Evolutionary conservation across 306 rosid species (phyloP).

Genomic region (Nissolia schottii): DNA sequence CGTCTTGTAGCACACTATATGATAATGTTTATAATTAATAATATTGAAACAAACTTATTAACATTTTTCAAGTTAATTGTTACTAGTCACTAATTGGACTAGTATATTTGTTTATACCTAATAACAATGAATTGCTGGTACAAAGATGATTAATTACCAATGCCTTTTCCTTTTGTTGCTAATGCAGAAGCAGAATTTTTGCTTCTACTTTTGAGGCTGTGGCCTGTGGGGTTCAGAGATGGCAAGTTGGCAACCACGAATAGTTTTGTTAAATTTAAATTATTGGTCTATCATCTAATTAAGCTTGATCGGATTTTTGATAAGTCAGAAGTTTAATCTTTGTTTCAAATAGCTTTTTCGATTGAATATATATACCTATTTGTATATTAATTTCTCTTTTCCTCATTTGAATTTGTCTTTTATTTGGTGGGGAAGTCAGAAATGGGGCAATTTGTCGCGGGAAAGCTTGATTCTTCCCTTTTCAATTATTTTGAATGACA

Average conservation of each 20-base stretch:
- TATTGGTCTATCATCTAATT: neutral
- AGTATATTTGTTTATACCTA: no score
- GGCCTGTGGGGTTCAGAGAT: neutral
- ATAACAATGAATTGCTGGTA: neutral
- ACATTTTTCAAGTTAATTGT: no score
- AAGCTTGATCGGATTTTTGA: neutral
- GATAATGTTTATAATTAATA: no score
- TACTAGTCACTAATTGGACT: no score
- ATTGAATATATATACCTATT: neutral
- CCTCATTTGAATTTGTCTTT: neutral
- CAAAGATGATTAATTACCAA: neutral
- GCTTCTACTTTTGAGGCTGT: constrained; percentile 14
- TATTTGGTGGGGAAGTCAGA: neutral
- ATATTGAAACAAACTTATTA: no score
- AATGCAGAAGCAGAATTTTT: neutral
- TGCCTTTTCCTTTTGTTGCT: neutral
- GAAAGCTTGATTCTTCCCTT: constrained; percentile 20
- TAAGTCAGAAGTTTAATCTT: neutral
- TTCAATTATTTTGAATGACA: neutral
- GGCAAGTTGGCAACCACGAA: neutral
- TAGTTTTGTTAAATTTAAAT: neutral
- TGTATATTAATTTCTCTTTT: neutral
- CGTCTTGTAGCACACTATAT: no score
- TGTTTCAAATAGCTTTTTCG: neutral
- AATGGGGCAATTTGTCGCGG: neutral